Conservation (phyloP, 352 stramenopile species). For the Aphanomyces astaci region DNA sequence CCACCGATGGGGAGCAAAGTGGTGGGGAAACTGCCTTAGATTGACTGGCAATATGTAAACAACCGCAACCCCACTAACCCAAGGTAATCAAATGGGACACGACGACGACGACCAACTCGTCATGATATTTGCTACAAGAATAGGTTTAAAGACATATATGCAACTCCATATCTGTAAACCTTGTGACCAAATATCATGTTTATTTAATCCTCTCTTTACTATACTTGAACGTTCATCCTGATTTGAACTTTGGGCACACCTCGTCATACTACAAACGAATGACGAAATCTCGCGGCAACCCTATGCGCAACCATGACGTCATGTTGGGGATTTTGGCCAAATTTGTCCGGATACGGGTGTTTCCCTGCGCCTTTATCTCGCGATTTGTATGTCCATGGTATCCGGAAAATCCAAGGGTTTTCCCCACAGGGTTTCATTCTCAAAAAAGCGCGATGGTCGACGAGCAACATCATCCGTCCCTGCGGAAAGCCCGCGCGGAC, state of each 20-base stretch:
- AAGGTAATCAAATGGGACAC: background rate
- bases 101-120: background rate
- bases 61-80: background rate
- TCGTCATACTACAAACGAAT: background rate
- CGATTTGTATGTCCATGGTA: background rate
- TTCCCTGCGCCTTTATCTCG: background rate
- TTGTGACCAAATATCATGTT: background rate
- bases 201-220: background rate
- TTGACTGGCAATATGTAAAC: background rate
- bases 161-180: background rate
- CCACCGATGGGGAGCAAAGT: background rate
- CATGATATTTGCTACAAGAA: background rate
- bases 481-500: conserved; percentile 23
- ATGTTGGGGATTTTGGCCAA: background rate
- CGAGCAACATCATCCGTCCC: conserved; percentile 5
- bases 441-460: conserved; percentile 17
- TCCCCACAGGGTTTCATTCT: conserved; percentile 7
- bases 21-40: background rate
- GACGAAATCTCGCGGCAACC: background rate
- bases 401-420: conserved; percentile 15
- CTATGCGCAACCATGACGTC: background rate
- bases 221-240: background rate
- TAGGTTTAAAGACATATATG: too few species aligned
- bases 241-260: background rate
- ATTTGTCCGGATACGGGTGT: background rate